Base-by-base conservation (phyloP, 495 filamentous ascomycete species). In the Achaetomiella virescens region DNA sequence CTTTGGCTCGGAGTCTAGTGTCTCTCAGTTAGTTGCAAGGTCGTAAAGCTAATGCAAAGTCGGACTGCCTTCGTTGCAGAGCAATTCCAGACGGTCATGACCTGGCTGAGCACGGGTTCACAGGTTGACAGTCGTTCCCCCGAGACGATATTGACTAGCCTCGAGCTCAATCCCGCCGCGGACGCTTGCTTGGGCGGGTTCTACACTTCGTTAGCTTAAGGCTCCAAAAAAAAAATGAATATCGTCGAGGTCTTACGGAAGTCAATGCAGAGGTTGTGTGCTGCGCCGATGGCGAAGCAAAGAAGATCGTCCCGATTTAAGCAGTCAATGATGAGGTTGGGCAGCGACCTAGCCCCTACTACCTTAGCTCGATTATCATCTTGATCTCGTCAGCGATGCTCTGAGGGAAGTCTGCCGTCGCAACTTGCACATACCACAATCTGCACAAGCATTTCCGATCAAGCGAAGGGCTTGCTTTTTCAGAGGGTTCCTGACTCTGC, bases 371-470 rank as follows among this genome's bases (percentile, higher is more conserved):
- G 72, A 62, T 91, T 91, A 58, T 82, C 82, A 69, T 92, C 89
- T 90, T 59, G 10, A 18, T 59, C 20, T 58, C 45, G 7, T 52
- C 8, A 59, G 37, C 17, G 1, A 41, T 48, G 22, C 37, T 55
- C 31, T 29, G 29, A 29, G 37, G 7, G 38, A 20, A 0, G 8
- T 31, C 27, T 31, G 27, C 27, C 27, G 2, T 6, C 2, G 22
- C 21, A 9, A 36, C 8, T 10, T 11, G 22, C 11, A 61, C 75
- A 62, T 70, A 87, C 88, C 82, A 52, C 82, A 85, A 64, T 92
- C 89, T 42, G 88, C 88, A 68, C 87, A 91, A n/a, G 82, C 83
- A 68, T 92, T 92, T 2, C 86, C 89, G 62, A 90, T 74, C 22
- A 92, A 58, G 15, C 87, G 81, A 29, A 93, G 71, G 25, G 80